Evolutionary conservation across 176 grass and related monocot genomes (phyloP).

Genomic region (Pontederia crassipes): DNA sequence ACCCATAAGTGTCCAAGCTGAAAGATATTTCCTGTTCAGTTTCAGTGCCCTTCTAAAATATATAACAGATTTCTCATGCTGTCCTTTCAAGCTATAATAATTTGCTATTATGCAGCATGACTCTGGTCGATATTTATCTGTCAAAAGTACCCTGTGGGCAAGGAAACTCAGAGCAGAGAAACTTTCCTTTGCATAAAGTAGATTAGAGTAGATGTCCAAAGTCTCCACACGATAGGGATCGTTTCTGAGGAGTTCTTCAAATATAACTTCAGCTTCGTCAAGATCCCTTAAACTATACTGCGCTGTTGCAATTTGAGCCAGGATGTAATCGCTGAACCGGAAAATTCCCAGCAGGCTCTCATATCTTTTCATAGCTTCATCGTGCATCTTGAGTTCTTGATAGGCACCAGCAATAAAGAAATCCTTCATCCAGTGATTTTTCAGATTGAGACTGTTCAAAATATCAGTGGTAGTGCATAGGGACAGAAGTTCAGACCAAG

Average conservation of each 20-base stretch:
- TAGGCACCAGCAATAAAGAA: slow-evolving; percentile 88
- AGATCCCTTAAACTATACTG: slow-evolving; percentile 87
- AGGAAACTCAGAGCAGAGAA: slow-evolving; percentile 84
- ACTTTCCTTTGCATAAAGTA: slow-evolving; percentile 94
- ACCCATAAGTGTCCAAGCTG: slow-evolving; percentile 97
- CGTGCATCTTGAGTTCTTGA: slow-evolving; percentile 87
- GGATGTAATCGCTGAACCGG: slow-evolving; percentile 72
- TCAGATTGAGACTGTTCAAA: slow-evolving; percentile 73
- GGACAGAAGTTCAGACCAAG: slow-evolving; percentile 83
- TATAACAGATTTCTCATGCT: slow-evolving; percentile 85
- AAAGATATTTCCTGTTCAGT: slow-evolving; percentile 92
- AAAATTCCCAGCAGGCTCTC: slow-evolving; percentile 61
- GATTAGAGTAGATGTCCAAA: slow-evolving; percentile 93
- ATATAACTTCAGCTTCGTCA: slow-evolving; percentile 91
- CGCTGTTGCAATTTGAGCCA: slow-evolving; percentile 87
- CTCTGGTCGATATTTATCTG: slow-evolving; percentile 90
- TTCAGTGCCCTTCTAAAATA: slow-evolving; percentile 87
- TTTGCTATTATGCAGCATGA: slow-evolving; percentile 99
- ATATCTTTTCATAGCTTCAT: slow-evolving; percentile 83
- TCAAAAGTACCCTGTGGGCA: slow-evolving; percentile 93
- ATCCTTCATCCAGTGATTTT: slow-evolving; percentile 99
- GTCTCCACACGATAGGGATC: slow-evolving; percentile 95
- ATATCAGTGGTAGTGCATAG: slow-evolving; percentile 65
- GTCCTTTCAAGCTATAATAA: slow-evolving; percentile 97
- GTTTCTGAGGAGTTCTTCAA: slow-evolving; percentile 88